Evolutionary conservation across 805 yeast genomes (phyloP), one percentile per base, ranked within the genome.

Genomic region (Yamadazyma sp.): DNA sequence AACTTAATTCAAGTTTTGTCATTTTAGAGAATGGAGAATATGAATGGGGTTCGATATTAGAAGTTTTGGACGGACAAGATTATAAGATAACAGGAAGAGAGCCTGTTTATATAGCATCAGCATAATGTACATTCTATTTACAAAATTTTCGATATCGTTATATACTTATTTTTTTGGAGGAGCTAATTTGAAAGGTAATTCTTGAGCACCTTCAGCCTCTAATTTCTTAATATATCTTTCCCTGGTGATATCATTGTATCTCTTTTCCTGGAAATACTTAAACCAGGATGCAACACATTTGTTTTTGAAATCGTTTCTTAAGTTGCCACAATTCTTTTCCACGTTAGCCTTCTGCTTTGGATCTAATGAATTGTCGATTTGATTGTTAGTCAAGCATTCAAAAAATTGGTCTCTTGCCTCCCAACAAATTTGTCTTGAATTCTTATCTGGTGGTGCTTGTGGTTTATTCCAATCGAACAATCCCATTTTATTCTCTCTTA

Each of bases 211-310:
- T 44, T 80, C 78, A 13, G 75, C 78, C 52, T 82, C 86, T 48
- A 86, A 78, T 54, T 83, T 80, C 36, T 72, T 73, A 50, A 86
- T 58, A 58, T 84, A 80, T 45, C 73, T 69, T 44, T 77, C 83
- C 58, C 82, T 80, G 49, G 78, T 76, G 43, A 77, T 63, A 48
- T 87, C 96, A 40, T 78, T 81, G 25, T 80, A 82, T 48, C 96
- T 76, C 58, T 88, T 89, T 58, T 87, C 91, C 55, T 88, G 91
- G 69, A 91, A 89, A 57, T 89, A 88, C 41, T 82, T 42, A 77
- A 56, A 87, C 98, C 98, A 89, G 35, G 88, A 78, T 10, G 79
- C 78, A 7, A 86, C 87, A 60, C 98, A 89, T 47, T 80, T 78
- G n/a, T 69, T 56, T 40, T 83, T 78, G 46, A 86, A 87, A 25